phyloP scores from a whole-genome alignment of 768 basidiomycete species.

The Chalciporus pseudorubinellus region DNA sequence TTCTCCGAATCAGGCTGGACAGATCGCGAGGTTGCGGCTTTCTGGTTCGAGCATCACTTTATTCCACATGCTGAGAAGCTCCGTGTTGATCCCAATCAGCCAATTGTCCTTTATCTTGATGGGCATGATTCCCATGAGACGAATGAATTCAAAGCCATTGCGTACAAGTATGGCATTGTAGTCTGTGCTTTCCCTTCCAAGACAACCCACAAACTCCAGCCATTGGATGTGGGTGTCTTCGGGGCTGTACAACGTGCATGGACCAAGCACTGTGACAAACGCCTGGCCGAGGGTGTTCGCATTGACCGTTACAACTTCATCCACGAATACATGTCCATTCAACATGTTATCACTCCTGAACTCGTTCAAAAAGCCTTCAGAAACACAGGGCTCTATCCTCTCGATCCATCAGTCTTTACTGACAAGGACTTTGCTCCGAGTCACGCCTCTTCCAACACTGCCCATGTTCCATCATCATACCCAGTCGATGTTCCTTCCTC shows the following conservation, averaged over 20 bases:
- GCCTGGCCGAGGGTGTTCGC: constrained; percentile 17
- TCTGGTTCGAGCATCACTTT: constrained; percentile 42
- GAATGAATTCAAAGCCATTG: constrained; percentile 24
- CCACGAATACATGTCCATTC: constrained; percentile 7
- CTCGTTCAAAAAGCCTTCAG: constrained; percentile 21
- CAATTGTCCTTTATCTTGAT: constrained; percentile 41
- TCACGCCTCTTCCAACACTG: too few relatives aligned
- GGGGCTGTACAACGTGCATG: constrained; percentile 31
- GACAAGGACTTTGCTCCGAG: neutral
- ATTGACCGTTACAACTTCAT: constrained; percentile 26
- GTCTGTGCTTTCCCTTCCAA: constrained; percentile 39
- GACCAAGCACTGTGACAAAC: constrained; percentile 24
- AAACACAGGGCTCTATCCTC: constrained; percentile 20
- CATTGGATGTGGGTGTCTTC: constrained; percentile 43
- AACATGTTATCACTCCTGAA: constrained; percentile 10
- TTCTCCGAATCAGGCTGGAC: constrained; percentile 43
- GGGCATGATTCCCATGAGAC: constrained; percentile 44
- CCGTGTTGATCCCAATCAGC: constrained; percentile 23
- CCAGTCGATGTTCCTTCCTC: too few relatives aligned
- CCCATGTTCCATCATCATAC: too few relatives aligned
- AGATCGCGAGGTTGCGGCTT: constrained; percentile 30
- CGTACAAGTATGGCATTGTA: constrained; percentile 28
- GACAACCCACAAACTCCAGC: constrained; percentile 42
- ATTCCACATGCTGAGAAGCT: constrained; percentile 34
- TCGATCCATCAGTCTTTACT: neutral